Base-by-base conservation (phyloP, 805 yeast species). In the Barnettozyma salicaria region DNA sequence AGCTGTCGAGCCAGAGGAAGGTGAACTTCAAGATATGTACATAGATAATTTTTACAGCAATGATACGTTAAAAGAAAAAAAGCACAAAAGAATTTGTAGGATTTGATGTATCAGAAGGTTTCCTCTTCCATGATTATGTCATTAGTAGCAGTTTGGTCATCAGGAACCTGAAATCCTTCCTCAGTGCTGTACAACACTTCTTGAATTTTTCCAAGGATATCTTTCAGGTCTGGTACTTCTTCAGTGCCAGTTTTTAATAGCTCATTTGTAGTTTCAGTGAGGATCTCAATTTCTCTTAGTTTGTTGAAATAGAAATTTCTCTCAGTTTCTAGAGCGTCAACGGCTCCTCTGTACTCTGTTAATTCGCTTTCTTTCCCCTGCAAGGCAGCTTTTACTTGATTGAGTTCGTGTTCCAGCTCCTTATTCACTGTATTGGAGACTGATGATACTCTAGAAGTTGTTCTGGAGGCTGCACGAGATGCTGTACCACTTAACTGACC, bases 251-350 rank as follows among this genome's bases (percentile, higher is more conserved):
- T n/a, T 20, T 71, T 63, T 32, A 73, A 56, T 36, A 72, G 68
- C 36, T 77, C 81, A 35, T 67, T 70, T 9, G 78, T 68, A 18
- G 79, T 72, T 52, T 82, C 87, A 19, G 81, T 73, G 32, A 89
- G 61, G 19, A 86, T 76, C 59, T 92, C 98, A 39, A 92, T 84
- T 41, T 85, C 95, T 45, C 96, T 72, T 36, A 92, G 65, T 61
- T 90, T 92, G 52, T 82, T 79, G 62, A 85, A 90, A 59, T 92
- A 92, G 53, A 90, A 87, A 58, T 85, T 83, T 44, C 97, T 75
- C 57, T 92, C 97, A 1, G 83, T 74, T 51, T 80, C 85, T 34
- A 86, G 63, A 11, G 79, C 74, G 33, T 78, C 83, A 16, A 80
- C 72, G 11, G 80, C 75, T 17, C 72, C 65, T 41, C 68, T 70